Base-by-base conservation (phyloP, 805 yeast genomes). In the Kregervanrija pseudodelftensis region DNA sequence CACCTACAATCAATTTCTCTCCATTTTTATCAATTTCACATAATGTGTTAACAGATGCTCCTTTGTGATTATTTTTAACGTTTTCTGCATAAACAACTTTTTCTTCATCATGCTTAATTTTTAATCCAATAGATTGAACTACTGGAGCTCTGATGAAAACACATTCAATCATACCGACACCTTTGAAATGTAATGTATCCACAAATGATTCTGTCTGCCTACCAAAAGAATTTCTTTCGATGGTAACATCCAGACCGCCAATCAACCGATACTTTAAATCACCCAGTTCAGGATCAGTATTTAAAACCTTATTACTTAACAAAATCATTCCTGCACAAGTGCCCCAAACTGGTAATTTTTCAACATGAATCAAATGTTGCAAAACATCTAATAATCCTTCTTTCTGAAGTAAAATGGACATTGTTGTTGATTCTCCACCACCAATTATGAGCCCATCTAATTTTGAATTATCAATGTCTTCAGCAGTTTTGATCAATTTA, bases 311-410 rank as follows among this genome's bases (percentile, higher is more conserved):
- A 44, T 72, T 67, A 8, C 89, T 73, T 17, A 85, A 65, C 50
- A 84, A 70, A 42, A 85, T 85, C 52, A 85, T 65, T 2, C 95
- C 95, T 3, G 95, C 95, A 62, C 95, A 85, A 1, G 95, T 85
- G 0, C 95, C 95, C 95, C 95, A 85, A 11, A 79, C 73, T 1
- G 85, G 80, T 9, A 60, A 43, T 48, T 73, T 75, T 15, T 65
- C 64, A 8, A 72, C 64, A 40, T 72, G 68, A 17, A 80, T 76
- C 58, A 74, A 78, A 11, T 66, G 57, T 36, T 69, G 61, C 44
- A 85, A 64, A 2, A 84, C 82, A 22, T 70, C 69, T 14, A 80
- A 63, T 54, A 85, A 57, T 1, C 76, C 74, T 0, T 80, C 73
- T 44, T 88, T 65, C 57, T 82, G 83, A 1, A 91, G 83, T 33